Base-by-base conservation (phyloP, 1,284 basidiomycete genomes). In the Ceratorhiza oryzae-sativae region DNA sequence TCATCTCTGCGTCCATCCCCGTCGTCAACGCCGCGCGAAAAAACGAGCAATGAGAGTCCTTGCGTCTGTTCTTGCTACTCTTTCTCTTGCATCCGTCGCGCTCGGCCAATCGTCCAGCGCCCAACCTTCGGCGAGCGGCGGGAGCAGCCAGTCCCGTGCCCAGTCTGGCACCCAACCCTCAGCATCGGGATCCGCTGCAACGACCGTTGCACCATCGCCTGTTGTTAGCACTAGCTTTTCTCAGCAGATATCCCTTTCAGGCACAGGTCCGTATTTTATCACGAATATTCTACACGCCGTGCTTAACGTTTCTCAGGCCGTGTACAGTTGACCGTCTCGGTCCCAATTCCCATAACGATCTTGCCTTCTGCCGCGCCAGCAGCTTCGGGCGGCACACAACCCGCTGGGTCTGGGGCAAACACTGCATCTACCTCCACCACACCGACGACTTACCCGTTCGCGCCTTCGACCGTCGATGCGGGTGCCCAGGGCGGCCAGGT, bases 301-400 rank as follows among this genome's bases (percentile, higher is more conserved):
- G 25, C 18, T 56, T 15, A 6, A 36, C 10, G 27, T n/a, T 45
- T 20, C 3, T 20, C 10, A 68, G 65, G 25, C 39, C 65, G 65
- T 34, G 34, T 41, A 13, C 49, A 56, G 55, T 18, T 58, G 18
- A 36, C 62, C 20, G 62, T 67, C 20, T 68, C 65, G 12, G 53
- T 68, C 65, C 39, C 65, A 2, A 39, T 68, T 27, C 51, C 41
- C 13, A 45, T 68, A 27, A 68, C 65, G 9, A 58, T 55, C 53
- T 20, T 20, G 6, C 45, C 46, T 39, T 6, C 45, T 10, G 18
- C 30, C 12, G 8, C 62, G 55, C 27, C 42, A 2, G 51, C 41
- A 32, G 48, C 27, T 1, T 1, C 34, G 1, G 48, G 20, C 23
- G 62, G 62, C 13, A 53, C 62, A 20, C 30, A 8, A 30, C 42